Evolutionary conservation across 208 protist genomes (phyloP), one percentile per base, ranked within the genome.

Genomic region (Entamoeba moshkovskii): DNA sequence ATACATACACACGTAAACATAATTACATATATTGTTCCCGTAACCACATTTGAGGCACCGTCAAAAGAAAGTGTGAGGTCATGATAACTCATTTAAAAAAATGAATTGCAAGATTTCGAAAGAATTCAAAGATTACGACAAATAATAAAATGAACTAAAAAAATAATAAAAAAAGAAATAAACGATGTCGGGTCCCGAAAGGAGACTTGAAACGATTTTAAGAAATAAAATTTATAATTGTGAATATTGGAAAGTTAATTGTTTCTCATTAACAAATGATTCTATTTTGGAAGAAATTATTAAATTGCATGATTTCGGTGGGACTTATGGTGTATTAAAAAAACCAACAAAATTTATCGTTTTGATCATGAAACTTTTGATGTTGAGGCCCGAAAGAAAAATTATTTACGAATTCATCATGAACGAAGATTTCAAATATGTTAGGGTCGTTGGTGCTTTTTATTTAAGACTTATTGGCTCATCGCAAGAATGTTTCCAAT

Each of bases 171-270:
- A 59, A 59, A 59, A 18, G 18, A 18, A 59, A 59, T 25, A 59
- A 59, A 18, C 18, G 49, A 85, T 85, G 59, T 42, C 59, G 11
- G 59, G 59, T 42, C 29, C 33, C 8, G 59, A 85, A 85, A 11
- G 59, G 11, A 11, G 59, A 33, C 29, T 85, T 85, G 59, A 85
- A 38, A 85, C 59, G n/a, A 85, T 85, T 42, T 22, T 85, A 13
- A 85, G 59, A 38, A 85, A 85, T 85, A 93, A 47, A 93, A 93
- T 93, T 42, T 47, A 52, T 93, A 45, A 93, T 38, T 18, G 46
- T 93, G 29, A 16, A 44, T 93, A 49, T 42, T 93, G 92, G 92
- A 46, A 93, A 93, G 42, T 49, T 42, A 5, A 52, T 49, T 93
- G 92, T 42, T 93, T 52, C 49, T 13, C 22, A 52, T 47, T 93